Evolutionary conservation across 805 yeast species (phyloP).

Genomic region (Zygotorulaspora florentina): DNA sequence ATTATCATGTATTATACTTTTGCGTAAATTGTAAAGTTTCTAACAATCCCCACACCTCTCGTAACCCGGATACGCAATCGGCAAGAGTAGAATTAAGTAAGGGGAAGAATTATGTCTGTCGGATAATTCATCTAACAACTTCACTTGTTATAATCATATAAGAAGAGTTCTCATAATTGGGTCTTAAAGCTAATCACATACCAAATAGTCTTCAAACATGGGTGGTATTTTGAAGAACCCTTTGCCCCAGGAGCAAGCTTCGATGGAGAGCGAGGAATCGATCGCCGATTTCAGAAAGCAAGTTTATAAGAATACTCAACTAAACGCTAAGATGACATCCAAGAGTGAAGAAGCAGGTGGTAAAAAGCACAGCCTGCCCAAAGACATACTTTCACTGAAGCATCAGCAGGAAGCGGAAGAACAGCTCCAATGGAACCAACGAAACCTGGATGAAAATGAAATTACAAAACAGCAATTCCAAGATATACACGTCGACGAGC

Average conservation of each 20-base stretch:
- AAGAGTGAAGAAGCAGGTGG: constrained; percentile 18
- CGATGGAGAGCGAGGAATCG: constrained; percentile 29
- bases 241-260: constrained; percentile 26
- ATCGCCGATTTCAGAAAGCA: constrained; percentile 51
- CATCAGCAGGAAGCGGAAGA: constrained; percentile 32
- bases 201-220: constrained; percentile 16
- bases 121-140: too few relatives aligned
- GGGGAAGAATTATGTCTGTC: not conserved
- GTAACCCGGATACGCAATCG: not conserved
- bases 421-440: constrained; percentile 79
- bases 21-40: too few relatives aligned
- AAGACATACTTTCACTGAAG: constrained; percentile 32
- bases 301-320: constrained; percentile 73
- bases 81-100: not conserved
- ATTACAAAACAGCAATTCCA: constrained; percentile 64
- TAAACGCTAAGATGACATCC: constrained; percentile 58
- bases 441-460: constrained; percentile 58
- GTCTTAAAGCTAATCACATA: not conserved
- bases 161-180: not conserved
- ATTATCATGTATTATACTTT: too few relatives aligned
- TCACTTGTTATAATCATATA: not conserved
- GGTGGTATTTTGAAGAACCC: constrained; percentile 57
- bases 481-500: constrained; percentile 69
- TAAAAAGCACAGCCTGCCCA: constrained; percentile 22
- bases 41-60: too few relatives aligned